Percentiles rank a stretch among this genome's conserved stretches.
These are phyloP conservation scores for Capronia coronata DNA, from an alignment of 2,329 filamentous ascomycete genomes.

Conservation along the genomic window DNA sequence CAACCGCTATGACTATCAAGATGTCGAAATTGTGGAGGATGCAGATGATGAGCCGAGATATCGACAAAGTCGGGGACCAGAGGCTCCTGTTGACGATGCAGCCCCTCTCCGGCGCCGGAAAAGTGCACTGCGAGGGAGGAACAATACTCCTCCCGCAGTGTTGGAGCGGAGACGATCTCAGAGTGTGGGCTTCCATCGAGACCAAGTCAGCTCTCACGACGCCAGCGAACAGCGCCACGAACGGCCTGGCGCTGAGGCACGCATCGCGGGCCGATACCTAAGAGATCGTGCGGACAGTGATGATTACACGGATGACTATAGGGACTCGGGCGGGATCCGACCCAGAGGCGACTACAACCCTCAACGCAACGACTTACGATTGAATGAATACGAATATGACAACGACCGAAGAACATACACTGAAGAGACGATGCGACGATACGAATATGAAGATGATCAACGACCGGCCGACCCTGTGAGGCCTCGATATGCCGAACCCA, in stretches of 20 bases:
- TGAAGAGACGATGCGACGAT: conserved; percentile 20
- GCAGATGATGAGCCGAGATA: conserved; percentile 15
- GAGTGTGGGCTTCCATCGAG: conserved; percentile 22
- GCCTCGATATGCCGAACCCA: conserved; percentile 5
- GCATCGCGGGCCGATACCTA: conserved; percentile 21
- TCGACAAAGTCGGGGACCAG: conserved; percentile 8
- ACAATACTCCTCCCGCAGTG: conserved; percentile 11
- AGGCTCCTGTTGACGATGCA: conserved; percentile 9
- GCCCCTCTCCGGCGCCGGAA: conserved; percentile 8
- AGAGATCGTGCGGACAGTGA: conserved; percentile 9
- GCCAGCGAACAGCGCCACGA: conserved; percentile 24
- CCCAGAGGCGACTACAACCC: conserved; percentile 30
- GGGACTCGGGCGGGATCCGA: conserved; percentile 29
- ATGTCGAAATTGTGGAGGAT: conserved; percentile 23
- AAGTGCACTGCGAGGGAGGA: conserved; percentile 19
- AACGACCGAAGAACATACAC: conserved; percentile 26
- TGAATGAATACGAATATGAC: conserved; percentile 25
- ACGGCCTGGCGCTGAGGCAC: conserved; percentile 24
- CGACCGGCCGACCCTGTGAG: conserved; percentile 15
- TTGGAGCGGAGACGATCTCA: conserved; percentile 10
- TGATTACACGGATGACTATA: conserved; percentile 12
- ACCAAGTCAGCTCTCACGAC: conserved; percentile 23
- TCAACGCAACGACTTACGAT: conserved; percentile 29
- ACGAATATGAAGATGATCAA: conserved; percentile 21
- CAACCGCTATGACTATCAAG: conserved; percentile 12